Percentiles rank a stretch among this genome's conserved stretches.
Evolutionary conservation across 2,329 filamentous ascomycete species (phyloP).

Genomic region (Penicillium crustosum): DNA sequence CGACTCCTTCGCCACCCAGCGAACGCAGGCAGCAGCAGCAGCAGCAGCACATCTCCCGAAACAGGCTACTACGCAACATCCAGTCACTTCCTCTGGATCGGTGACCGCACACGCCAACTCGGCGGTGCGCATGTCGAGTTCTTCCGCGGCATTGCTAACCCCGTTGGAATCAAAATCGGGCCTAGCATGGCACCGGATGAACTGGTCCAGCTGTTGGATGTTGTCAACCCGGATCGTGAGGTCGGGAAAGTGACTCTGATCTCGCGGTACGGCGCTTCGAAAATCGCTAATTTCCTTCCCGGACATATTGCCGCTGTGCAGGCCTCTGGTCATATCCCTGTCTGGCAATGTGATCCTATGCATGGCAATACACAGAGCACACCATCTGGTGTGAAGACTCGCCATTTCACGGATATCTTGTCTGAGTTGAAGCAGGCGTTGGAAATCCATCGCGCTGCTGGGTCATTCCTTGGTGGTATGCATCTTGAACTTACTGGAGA

Average conservation of each 20-base stretch:
- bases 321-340: conserved; percentile 70
- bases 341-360: conserved; percentile 99
- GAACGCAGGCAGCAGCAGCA: conserved; percentile 34
- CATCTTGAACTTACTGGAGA: conserved; percentile 95
- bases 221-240: conserved; percentile 79
- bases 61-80: conserved; percentile 85
- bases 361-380: conserved; percentile 76
- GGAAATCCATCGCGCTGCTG: conserved; percentile 76
- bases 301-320: conserved; percentile 87
- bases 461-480: conserved; percentile 86
- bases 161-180: conserved; percentile 93
- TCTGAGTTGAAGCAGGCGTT: conserved; percentile 81
- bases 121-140: conserved; percentile 95
- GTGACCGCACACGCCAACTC: conserved; percentile 90
- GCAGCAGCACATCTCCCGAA: not conserved
- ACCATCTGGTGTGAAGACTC: conserved; percentile 80
- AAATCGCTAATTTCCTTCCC: conserved; percentile 73
- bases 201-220: conserved; percentile 74
- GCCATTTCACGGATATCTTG: conserved; percentile 87
- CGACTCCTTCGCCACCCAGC: conserved; percentile 60
- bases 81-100: conserved; percentile 97
- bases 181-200: conserved; percentile 77
- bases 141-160: conserved; percentile 93
- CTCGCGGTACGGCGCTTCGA: conserved; percentile 83
- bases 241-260: conserved; percentile 94